Conservation (phyloP, 805 yeast genomes). For the Zygotorulaspora florentina region DNA sequence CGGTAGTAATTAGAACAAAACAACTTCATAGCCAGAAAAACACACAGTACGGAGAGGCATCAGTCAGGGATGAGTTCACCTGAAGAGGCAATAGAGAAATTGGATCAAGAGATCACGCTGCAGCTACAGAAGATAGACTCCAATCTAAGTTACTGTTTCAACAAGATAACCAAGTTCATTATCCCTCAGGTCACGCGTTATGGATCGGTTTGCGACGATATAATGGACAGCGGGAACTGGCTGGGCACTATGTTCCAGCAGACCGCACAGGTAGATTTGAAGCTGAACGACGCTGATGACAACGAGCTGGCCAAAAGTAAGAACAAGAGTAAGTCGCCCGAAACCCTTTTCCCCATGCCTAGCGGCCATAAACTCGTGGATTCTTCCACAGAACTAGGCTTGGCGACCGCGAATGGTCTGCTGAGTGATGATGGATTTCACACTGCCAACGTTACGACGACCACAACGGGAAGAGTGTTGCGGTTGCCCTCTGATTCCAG, state of each 20-base stretch:
- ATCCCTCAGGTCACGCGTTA: conserved; percentile 65
- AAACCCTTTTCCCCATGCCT: conserved; percentile 6
- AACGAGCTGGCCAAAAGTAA: conserved; percentile 1
- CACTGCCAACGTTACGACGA: conserved; percentile 23
- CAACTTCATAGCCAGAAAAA: neutral
- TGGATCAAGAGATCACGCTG: conserved; percentile 76
- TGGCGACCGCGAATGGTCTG: neutral
- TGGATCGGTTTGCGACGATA: conserved; percentile 50
- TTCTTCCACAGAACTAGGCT: neutral
- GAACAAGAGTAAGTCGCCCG: conserved; percentile 12
- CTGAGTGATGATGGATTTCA: conserved; percentile 14
- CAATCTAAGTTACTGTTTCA: conserved; percentile 63
- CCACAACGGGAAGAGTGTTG: conserved; percentile 26
- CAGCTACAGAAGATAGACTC: conserved; percentile 75
- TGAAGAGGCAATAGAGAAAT: conserved; percentile 45
- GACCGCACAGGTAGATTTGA: conserved; percentile 60
- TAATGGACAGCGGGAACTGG: conserved; percentile 65
- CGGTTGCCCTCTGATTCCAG: conserved; percentile 28
- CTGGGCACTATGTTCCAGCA: conserved; percentile 78
- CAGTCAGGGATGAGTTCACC: neutral
- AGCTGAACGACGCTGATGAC: neutral
- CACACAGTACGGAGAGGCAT: neutral
- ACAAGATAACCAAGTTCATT: conserved; percentile 60
- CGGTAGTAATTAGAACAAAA: too few species aligned
- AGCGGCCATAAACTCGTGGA: neutral